Base-by-base conservation (phyloP, 164 flowering plant genomes). In the Dillenia turbinata region DNA sequence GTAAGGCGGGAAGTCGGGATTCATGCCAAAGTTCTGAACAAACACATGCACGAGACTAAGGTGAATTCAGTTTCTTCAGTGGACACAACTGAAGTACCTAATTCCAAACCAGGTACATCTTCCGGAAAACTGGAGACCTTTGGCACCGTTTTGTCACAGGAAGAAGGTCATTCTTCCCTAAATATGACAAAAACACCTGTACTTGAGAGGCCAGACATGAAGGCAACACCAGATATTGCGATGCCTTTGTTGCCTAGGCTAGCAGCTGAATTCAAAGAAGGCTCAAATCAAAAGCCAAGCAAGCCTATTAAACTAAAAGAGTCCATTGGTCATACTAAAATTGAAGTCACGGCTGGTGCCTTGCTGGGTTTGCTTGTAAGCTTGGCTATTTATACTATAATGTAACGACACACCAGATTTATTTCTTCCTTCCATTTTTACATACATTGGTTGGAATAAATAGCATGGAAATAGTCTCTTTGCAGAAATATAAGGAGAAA, bases 1-100 rank as follows among this genome's bases (percentile, higher is more conserved):
- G 97, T 93, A 59, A 79, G 98, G 70, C 79, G 87, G 75, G 97
- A 93, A 80, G 97, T 83, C 2, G 98, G 98, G 14, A 74, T 57
- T 56, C 98, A 90, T 68, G 90, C 98, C 44, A 85, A 72, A 74
- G 64, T 63, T 47, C 60, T 93, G 8, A 93, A 93, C 76, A 79
- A 40, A 15, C 61, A 63, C 12, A 56, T 75, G 19, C 58, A 64
- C 43, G 57, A 64, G 58, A 53, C 44, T 51, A 48, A 49, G 43
- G 15, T 63, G n/a, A 63, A 62, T 16, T 24, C 76, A 49, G 22
- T 43, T 48, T 58, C 66, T 16, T 24, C n/a, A 17, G 49, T 56
- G 60, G 71, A 65, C 12, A 22, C 47, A 15, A 73, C 73, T 24
- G 60, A 45, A 64, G 3, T 52, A 10, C 56, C 56, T 9, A 66